phyloP scores from a whole-genome alignment of 345 rosid species.

The Brassica rapa region DNA sequence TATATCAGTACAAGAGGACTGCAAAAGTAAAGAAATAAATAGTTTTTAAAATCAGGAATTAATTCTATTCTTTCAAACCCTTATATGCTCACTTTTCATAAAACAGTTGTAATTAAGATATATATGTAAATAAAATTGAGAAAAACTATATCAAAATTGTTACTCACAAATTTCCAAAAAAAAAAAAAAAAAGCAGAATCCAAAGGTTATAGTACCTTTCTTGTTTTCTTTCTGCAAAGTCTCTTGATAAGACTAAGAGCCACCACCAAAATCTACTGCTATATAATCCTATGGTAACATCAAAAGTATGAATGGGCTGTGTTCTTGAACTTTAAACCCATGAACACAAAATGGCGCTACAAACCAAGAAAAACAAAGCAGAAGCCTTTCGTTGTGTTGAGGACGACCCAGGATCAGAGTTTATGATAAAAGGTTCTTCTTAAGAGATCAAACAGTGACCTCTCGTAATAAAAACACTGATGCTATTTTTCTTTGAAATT shows the following conservation, averaged over 20 bases:
- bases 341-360: constrained; percentile 32
- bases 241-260: constrained; percentile 17
- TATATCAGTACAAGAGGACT: constrained; percentile 6
- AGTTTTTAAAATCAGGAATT: neutral
- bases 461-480: constrained; percentile 25
- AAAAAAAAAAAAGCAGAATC: neutral
- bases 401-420: constrained; percentile 19
- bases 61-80: constrained; percentile 14
- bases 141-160: neutral
- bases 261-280: neutral
- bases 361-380: constrained; percentile 2
- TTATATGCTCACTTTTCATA: neutral
- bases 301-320: constrained; percentile 57
- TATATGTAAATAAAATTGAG: neutral
- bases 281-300: constrained; percentile 34
- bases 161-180: neutral
- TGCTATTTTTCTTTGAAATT: neutral
- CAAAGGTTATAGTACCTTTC: constrained; percentile 10
- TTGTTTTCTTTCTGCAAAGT: constrained; percentile 4
- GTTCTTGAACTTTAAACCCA: constrained; percentile 47
- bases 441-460: constrained; percentile 35
- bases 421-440: constrained; percentile 31
- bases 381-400: constrained; percentile 16
- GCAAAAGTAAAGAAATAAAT: neutral
- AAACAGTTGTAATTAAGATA: neutral